Conservation (phyloP, 2,329 filamentous ascomycete genomes). For the Aureobasidium melanogenum region DNA sequence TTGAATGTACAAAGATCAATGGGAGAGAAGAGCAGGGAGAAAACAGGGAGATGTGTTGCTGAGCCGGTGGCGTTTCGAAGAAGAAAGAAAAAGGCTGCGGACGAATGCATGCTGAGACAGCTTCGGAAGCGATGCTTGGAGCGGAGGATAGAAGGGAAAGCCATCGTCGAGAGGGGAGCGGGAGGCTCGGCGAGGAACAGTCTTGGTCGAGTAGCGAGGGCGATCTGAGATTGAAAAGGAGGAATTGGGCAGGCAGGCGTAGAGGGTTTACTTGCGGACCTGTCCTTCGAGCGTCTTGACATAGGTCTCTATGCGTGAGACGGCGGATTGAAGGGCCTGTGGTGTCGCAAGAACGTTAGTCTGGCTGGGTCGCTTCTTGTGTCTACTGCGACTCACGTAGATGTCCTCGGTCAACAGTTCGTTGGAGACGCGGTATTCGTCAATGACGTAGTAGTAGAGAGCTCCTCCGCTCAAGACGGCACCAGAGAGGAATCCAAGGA, state of each 20-base stretch:
- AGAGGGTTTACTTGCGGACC: constrained; percentile 31
- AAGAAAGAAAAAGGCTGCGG: not conserved
- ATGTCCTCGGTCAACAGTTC: constrained; percentile 92
- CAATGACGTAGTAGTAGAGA: constrained; percentile 86
- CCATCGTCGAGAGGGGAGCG: not conserved
- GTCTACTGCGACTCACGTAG: constrained; percentile 50
- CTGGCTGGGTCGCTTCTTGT: not conserved
- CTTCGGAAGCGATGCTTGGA: not conserved
- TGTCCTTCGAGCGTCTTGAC: constrained; percentile 74
- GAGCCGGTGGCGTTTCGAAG: not conserved
- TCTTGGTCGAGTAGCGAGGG: not conserved
- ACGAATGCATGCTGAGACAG: not conserved
- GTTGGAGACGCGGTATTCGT: constrained; percentile 90
- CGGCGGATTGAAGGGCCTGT: constrained; percentile 81
- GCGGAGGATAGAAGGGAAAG: not conserved
- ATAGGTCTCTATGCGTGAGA: constrained; percentile 77
- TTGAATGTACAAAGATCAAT: not conserved
- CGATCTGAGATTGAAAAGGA: not conserved
- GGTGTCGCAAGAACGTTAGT: not conserved
- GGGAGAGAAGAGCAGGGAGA: not conserved
- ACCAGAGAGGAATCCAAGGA: constrained; percentile 87
- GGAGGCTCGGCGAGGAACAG: not conserved
- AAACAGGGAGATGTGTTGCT: not conserved
- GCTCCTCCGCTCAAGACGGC: constrained; percentile 67
- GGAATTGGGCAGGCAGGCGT: not conserved